phyloP scores from a whole-genome alignment of 306 rosid species.

The Pterocarpus macrocarpus region DNA sequence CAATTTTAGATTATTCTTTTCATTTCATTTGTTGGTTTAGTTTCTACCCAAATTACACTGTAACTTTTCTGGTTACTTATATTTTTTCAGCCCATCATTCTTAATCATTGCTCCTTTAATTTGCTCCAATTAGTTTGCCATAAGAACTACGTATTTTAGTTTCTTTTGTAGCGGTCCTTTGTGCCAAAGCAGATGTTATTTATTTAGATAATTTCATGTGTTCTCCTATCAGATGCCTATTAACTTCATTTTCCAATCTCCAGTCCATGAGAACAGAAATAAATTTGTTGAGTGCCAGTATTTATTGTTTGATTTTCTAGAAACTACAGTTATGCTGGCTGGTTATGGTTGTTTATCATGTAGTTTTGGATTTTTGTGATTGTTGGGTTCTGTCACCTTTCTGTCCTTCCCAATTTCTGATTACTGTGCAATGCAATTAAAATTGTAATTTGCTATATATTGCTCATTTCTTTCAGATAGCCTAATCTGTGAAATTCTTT shows the following conservation, averaged over 20 bases:
- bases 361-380: not conserved
- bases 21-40: conserved; percentile 55
- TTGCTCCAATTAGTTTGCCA: conserved; percentile 35
- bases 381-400: conserved; percentile 36
- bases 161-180: conserved; percentile 41
- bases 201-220: conserved; percentile 7
- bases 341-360: conserved; percentile 6
- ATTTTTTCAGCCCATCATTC: conserved; percentile 43
- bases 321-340: conserved; percentile 42
- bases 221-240: conserved; percentile 37
- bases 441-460: conserved; percentile 40
- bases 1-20: conserved; percentile 58
- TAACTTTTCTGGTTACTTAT: conserved; percentile 52
- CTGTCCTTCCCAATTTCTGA: conserved; percentile 1
- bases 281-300: conserved; percentile 1
- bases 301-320: conserved; percentile 37
- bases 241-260: conserved; percentile 47
- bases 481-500: not conserved
- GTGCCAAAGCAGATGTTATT: conserved; percentile 31
- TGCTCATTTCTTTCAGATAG: conserved; percentile 37
- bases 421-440: conserved; percentile 5
- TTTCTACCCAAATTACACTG: conserved; percentile 57
- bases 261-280: conserved; percentile 8
- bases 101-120: conserved; percentile 37
- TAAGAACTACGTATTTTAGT: conserved; percentile 37